A percentile compares a stretch with the other conserved stretches of the same genome.
These are phyloP conservation scores for Globisporangium camurandrum DNA, from an alignment of 352 stramenopile species.

Conservation along the genomic window DNA sequence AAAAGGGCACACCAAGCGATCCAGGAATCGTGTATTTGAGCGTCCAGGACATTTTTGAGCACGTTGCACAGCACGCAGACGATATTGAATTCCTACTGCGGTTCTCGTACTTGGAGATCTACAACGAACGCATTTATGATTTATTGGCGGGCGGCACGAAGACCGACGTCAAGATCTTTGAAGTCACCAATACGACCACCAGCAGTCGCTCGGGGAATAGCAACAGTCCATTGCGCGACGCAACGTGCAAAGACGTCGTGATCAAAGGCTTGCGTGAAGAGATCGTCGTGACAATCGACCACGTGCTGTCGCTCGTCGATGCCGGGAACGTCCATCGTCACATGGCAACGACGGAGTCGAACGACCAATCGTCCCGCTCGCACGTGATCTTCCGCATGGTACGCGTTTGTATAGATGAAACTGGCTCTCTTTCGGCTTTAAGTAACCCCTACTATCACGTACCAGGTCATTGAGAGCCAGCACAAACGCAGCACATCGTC, in stretches of 20 bases:
- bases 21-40: slow-evolving; percentile 80
- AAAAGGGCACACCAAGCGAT: slow-evolving; percentile 31
- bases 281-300: slow-evolving; percentile 66
- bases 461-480: slow-evolving; percentile 71
- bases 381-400: slow-evolving; percentile 77
- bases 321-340: slow-evolving; percentile 70
- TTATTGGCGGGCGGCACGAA: slow-evolving; percentile 74
- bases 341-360: slow-evolving; percentile 65
- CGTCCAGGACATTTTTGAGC: slow-evolving; percentile 84
- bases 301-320: slow-evolving; percentile 84
- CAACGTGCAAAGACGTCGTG: slow-evolving; percentile 71
- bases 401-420: background rate
- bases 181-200: slow-evolving; percentile 34
- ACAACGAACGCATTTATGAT: slow-evolving; percentile 97
- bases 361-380: slow-evolving; percentile 72
- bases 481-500: slow-evolving; percentile 34
- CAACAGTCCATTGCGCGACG: slow-evolving; percentile 14
- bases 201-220: background rate
- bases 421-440: slow-evolving; percentile 37
- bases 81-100: slow-evolving; percentile 65
- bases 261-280: slow-evolving; percentile 80
- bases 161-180: slow-evolving; percentile 72
- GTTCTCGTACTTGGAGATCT: slow-evolving; percentile 97
- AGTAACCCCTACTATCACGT: no score
- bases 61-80: slow-evolving; percentile 50